These are phyloP conservation scores for Solanum clarkiae DNA, from an alignment of 257 asterid genomes.

Conservation along the genomic window DNA sequence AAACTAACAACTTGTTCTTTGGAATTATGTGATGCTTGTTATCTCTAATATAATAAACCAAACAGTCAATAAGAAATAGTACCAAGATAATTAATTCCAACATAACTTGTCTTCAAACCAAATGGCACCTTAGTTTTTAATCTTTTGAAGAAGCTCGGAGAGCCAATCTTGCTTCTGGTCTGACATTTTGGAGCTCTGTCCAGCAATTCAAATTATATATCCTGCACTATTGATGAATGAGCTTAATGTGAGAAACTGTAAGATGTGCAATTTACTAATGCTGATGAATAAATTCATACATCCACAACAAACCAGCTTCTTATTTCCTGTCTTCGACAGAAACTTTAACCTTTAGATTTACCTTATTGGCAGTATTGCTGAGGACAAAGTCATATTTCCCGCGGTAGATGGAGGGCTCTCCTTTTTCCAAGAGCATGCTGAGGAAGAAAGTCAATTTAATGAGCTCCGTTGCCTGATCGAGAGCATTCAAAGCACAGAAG, in stretches of 20 bases:
- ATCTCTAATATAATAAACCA: neutral
- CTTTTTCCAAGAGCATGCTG: slow-evolving; percentile 32
- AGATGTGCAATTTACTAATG: neutral
- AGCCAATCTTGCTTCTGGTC: neutral
- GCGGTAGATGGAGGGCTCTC: slow-evolving; percentile 38
- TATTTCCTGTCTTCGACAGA: neutral
- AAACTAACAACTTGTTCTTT: neutral
- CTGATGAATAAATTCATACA: neutral
- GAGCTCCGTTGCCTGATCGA: slow-evolving; percentile 32
- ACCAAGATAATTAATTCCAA: neutral
- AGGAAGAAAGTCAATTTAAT: slow-evolving; percentile 32
- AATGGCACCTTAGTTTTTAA: neutral
- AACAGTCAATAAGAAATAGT: neutral
- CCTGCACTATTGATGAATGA: neutral
- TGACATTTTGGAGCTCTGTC: neutral
- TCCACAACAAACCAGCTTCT: neutral
- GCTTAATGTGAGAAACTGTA: neutral
- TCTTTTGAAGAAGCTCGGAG: neutral
- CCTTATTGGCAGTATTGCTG: slow-evolving; percentile 24
- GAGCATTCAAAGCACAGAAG: slow-evolving; percentile 27
- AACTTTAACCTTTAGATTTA: neutral
- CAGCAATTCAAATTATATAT: neutral
- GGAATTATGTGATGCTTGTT: neutral
- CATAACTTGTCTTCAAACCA: neutral
- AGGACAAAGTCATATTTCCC: slow-evolving; percentile 35